Conservation (phyloP, 75 land plant genomes). For the Larix kaempferi region DNA sequence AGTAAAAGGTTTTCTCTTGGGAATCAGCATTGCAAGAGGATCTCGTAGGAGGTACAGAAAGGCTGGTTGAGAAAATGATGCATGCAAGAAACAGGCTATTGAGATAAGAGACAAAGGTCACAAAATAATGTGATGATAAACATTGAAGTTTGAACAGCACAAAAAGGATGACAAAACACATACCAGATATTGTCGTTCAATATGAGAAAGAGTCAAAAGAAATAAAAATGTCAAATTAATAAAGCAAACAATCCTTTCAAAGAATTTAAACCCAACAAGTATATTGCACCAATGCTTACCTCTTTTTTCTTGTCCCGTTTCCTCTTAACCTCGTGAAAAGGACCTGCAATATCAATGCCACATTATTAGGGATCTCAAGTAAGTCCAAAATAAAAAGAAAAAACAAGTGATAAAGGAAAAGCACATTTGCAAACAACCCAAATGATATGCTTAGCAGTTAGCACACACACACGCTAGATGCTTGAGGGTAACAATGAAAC, state of each 20-base stretch:
- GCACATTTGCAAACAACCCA: not conserved
- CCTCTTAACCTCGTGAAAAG: constrained; percentile 89
- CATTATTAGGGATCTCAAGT: not conserved
- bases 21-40: no score
- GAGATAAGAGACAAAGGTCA: not conserved
- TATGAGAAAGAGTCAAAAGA: not conserved
- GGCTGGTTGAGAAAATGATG: no score
- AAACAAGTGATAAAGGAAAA: not conserved
- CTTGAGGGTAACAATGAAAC: not conserved
- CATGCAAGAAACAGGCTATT: no score
- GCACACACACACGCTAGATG: not conserved
- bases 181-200: not conserved
- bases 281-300: constrained; percentile 32
- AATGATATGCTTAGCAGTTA: not conserved
- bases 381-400: not conserved
- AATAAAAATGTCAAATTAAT: not conserved
- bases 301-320: constrained; percentile 82
- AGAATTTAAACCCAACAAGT: not conserved
- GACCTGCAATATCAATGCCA: constrained; percentile 41
- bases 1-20: no score
- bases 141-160: not conserved
- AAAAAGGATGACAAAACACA: not conserved
- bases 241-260: not conserved
- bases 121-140: not conserved
- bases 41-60: no score